A percentile compares a stretch with the other conserved stretches of the same genome.
These are phyloP conservation scores for Entomortierella chlamydospora DNA, from an alignment of 192 early-diverging fungal species.

Conservation along the genomic window DNA sequence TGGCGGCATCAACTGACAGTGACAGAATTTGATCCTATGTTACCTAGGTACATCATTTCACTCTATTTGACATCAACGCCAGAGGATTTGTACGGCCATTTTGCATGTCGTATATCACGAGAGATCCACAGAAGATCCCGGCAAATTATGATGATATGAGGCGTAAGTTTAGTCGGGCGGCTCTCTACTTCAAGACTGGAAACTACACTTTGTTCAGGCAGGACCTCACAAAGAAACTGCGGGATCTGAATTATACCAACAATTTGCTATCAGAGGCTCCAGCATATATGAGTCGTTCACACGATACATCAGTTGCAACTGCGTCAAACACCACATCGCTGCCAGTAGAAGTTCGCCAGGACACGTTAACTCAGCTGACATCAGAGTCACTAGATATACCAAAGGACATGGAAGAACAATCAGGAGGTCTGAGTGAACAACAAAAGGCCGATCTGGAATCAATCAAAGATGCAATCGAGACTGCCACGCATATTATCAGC, in stretches of 20 bases:
- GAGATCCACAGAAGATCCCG: constrained; percentile 62
- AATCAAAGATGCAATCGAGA: constrained; percentile 51
- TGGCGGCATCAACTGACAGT: neutral
- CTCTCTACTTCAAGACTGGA: constrained; percentile 61
- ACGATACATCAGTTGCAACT: neutral
- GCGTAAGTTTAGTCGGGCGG: constrained; percentile 56
- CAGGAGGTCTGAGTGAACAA: constrained; percentile 14
- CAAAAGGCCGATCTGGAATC: constrained; percentile 41
- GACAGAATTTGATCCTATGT: neutral
- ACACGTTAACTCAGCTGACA: constrained; percentile 8
- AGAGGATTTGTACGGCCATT: constrained; percentile 65
- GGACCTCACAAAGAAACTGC: constrained; percentile 58
- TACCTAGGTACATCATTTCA: constrained; percentile 62
- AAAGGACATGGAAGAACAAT: neutral
- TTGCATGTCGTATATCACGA: constrained; percentile 60
- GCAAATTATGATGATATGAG: constrained; percentile 55
- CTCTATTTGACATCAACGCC: constrained; percentile 65
- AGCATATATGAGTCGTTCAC: neutral
- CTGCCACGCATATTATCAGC: constrained; percentile 45
- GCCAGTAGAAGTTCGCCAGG: constrained; percentile 8
- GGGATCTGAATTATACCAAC: constrained; percentile 64
- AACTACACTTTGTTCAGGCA: constrained; percentile 62
- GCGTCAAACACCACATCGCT: neutral
- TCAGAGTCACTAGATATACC: constrained; percentile 4
- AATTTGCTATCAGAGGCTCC: constrained; percentile 45